phyloP scores from a whole-genome alignment of 2,329 filamentous ascomycete species.

The Trichothecium sympodiale region DNA sequence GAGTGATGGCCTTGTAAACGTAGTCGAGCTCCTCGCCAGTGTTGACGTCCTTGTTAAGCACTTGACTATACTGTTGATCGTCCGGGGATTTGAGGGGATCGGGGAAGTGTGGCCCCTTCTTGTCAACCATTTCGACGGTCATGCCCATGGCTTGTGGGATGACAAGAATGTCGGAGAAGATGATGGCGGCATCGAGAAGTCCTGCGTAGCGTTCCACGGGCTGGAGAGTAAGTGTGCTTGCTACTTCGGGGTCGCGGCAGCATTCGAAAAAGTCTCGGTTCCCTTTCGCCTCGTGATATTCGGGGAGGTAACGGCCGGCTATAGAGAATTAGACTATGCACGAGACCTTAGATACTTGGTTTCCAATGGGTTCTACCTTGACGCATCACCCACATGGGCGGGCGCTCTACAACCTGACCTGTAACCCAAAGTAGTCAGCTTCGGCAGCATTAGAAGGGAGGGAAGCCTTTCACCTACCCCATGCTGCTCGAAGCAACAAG shows the following conservation, averaged over 20 bases:
- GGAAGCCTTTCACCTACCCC: constrained; percentile 52
- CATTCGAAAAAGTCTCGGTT: constrained; percentile 92
- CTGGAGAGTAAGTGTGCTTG: constrained; percentile 87
- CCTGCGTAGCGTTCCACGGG: constrained; percentile 85
- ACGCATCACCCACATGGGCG: constrained; percentile 98
- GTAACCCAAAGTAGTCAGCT: constrained; percentile 10
- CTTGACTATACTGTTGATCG: constrained; percentile 70
- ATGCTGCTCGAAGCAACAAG: constrained; percentile 76
- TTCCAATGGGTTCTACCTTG: constrained; percentile 54
- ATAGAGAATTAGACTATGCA: constrained; percentile 2
- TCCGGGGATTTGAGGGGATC: constrained; percentile 67
- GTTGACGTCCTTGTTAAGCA: constrained; percentile 71
- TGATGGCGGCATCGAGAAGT: constrained; percentile 91
- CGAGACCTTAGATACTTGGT: background rate
- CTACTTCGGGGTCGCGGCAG: constrained; percentile 86
- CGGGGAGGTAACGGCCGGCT: constrained; percentile 95
- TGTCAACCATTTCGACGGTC: constrained; percentile 97
- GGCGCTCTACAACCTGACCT: constrained; percentile 86
- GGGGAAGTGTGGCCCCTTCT: constrained; percentile 92
- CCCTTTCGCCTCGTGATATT: constrained; percentile 94
- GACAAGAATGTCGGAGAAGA: constrained; percentile 97
- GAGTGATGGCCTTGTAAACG: constrained; percentile 88
- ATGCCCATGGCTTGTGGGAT: constrained; percentile 98
- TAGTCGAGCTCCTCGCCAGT: constrained; percentile 80
- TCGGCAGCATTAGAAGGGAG: constrained; percentile 4